phyloP scores from a whole-genome alignment of 176 grass and related monocot genomes.

The Thinopyrum elongatum region DNA sequence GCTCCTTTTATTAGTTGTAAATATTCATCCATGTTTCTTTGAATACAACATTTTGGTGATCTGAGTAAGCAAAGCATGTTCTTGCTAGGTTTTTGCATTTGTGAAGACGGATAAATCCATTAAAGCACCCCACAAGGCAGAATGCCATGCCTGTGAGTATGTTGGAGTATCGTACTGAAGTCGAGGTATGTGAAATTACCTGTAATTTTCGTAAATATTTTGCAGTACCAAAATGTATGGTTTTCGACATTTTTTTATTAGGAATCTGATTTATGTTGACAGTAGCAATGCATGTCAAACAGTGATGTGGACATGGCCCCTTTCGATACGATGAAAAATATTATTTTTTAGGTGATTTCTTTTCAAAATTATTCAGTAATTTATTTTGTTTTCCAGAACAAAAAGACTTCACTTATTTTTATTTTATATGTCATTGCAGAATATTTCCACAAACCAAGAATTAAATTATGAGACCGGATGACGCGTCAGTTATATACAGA shows the following conservation, averaged over 20 bases:
- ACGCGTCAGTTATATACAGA: too few relatives aligned
- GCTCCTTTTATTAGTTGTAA: neutral
- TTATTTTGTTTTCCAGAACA: too few relatives aligned
- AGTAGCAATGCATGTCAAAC: neutral
- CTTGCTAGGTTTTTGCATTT: slow-evolving; percentile 83
- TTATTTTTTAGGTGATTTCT: too few relatives aligned
- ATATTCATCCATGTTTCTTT: neutral
- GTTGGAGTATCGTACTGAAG: slow-evolving; percentile 87
- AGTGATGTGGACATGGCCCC: too few relatives aligned
- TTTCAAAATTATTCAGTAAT: too few relatives aligned
- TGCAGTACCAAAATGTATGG: neutral
- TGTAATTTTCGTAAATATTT: slow-evolving; percentile 4
- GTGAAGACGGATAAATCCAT: slow-evolving; percentile 71
- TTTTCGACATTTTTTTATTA: neutral
- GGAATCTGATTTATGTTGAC: neutral
- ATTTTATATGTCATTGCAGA: too few relatives aligned
- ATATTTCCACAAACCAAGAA: too few relatives aligned
- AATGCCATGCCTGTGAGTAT: slow-evolving; percentile 92
- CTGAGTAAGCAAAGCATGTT: slow-evolving; percentile 24
- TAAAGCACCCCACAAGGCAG: slow-evolving; percentile 59
- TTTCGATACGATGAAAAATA: too few relatives aligned
- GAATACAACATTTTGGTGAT: too few relatives aligned
- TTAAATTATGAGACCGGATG: too few relatives aligned
- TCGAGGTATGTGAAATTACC: slow-evolving; percentile 52
- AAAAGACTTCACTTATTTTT: too few relatives aligned